Conservation (phyloP, 2,329 filamentous ascomycete genomes). For the Sporothrix humicola region DNA sequence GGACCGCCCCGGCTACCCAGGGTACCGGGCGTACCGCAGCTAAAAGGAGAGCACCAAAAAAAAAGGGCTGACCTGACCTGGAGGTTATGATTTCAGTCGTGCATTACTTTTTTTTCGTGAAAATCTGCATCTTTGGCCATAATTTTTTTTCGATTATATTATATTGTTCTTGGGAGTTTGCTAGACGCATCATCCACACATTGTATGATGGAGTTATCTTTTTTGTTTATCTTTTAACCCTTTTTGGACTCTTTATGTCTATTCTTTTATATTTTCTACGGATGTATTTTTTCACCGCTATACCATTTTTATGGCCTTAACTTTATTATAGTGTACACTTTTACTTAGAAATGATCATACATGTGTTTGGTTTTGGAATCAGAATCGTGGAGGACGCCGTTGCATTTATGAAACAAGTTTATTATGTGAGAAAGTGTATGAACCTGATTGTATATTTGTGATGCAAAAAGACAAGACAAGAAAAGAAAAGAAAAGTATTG, state of each 20-base stretch:
- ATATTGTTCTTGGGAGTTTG: conserved; percentile 4
- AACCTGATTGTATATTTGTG: background rate
- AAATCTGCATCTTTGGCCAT: background rate
- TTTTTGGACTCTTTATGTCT: background rate
- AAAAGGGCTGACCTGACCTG: background rate
- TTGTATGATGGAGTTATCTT: conserved; percentile 4
- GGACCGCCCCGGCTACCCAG: conserved; percentile 35
- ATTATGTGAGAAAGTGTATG: background rate
- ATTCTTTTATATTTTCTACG: background rate
- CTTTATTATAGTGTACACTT: background rate
- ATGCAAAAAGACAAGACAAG: background rate
- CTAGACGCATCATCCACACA: conserved; percentile 29
- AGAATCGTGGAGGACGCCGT: too few relatives aligned
- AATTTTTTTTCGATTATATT: background rate
- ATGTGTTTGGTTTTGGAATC: background rate
- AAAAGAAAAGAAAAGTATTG: background rate
- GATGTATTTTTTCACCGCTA: background rate
- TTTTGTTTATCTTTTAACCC: background rate
- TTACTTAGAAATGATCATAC: conserved; percentile 15
- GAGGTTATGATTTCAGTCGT: background rate
- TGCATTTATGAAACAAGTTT: too few relatives aligned
- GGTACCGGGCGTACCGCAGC: conserved; percentile 43
- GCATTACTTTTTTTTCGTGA: too few relatives aligned
- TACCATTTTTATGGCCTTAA: conserved; percentile 4
- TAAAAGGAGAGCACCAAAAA: background rate